phyloP scores from a whole-genome alignment of 73 alveolate genomes.

The Chromera velia region DNA sequence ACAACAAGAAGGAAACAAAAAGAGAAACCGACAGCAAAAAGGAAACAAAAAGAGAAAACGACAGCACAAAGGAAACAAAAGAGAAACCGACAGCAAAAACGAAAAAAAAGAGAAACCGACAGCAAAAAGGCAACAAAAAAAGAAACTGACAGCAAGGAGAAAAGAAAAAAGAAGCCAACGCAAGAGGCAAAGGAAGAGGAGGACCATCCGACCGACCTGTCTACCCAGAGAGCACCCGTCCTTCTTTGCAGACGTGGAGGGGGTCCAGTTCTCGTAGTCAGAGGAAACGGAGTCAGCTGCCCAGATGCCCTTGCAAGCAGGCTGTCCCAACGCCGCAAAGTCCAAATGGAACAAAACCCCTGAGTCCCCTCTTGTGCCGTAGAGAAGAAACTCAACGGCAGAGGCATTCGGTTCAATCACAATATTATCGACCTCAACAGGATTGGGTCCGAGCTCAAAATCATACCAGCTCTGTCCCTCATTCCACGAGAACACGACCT shows the following conservation, averaged over 20 bases:
- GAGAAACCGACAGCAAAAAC: too few relatives aligned
- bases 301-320: slow-evolving; percentile 31
- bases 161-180: too few relatives aligned
- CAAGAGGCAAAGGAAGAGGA: too few relatives aligned
- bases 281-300: slow-evolving; percentile 42
- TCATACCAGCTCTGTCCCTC: slow-evolving; percentile 68
- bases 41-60: too few relatives aligned
- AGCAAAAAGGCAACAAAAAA: too few relatives aligned
- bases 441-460: slow-evolving; percentile 11
- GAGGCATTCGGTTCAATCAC: slow-evolving; percentile 77
- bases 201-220: too few relatives aligned
- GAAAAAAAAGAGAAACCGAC: too few relatives aligned
- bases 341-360: slow-evolving; percentile 69
- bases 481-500: slow-evolving; percentile 64
- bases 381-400: slow-evolving; percentile 71
- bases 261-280: slow-evolving; percentile 37
- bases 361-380: slow-evolving; percentile 52
- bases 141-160: too few relatives aligned
- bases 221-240: not conserved
- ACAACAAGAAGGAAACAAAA: not conserved
- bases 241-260: not conserved
- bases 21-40: not conserved
- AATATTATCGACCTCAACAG: slow-evolving; percentile 69
- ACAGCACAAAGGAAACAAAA: too few relatives aligned
- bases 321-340: slow-evolving; percentile 67